Evolutionary conservation across 352 stramenopile genomes (phyloP), one percentile per base, ranked within the genome.

Genomic region (Phytopythium vexans): DNA sequence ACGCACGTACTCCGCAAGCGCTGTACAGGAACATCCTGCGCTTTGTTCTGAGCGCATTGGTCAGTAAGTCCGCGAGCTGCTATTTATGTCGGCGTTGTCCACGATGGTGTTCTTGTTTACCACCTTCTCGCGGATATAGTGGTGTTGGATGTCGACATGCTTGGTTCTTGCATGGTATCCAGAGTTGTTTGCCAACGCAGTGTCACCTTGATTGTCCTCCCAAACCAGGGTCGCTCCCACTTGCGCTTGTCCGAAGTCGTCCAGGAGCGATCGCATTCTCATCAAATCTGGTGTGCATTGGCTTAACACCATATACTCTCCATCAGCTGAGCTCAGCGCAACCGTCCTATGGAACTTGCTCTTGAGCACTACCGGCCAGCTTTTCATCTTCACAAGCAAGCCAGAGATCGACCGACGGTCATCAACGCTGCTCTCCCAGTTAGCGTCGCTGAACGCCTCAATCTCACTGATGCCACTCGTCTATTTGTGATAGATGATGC

Each of bases 71-170:
- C 8, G 62, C 58, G 8, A 70, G 41, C 42, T 61, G 47, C 6
- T 62, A 31, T 58, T 54, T 1, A 57, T 70, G n/a, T 41, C 36
- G 6, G 52, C 40, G 45, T 63, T 56, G 4, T 36, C 32, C 8
- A 63, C 8, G 14, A 52, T 58, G 38, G 63, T 49, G 10, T 48
- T 32, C 37, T 43, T 49, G 32, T 14, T 44, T 50, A 44, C 39
- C 31, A 63, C 49, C 1, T 54, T 56, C 38, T 70, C 42, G n/a
- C 52, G 53, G 3, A 63, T 58, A 48, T 62, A 70, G 21, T 70
- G 58, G 43, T 62, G 46, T 0, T 44, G 44, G 3, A 59, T 60
- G 37, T 70, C 62, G 8, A 70, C 54, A 38, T 70, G 62, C 58
- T 70, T 70, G 9, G 56, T 62, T 4, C 50, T 12, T 8, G 38